phyloP scores from a whole-genome alignment of 148 eudicot genomes.

The Selenicereus undatus region DNA sequence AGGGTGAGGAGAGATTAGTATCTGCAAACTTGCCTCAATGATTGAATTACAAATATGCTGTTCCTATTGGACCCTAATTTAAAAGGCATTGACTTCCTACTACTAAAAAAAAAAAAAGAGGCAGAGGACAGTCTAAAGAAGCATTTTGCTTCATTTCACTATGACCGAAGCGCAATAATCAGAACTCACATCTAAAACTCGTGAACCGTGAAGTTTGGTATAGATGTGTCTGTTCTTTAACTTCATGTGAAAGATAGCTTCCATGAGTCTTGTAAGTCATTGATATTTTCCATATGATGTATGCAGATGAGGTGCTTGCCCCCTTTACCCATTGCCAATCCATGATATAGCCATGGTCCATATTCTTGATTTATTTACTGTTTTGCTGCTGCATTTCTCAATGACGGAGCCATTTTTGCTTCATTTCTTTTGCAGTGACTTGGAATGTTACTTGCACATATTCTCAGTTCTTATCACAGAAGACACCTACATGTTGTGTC shows the following conservation, averaged over 20 bases:
- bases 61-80: not conserved
- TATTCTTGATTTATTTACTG: too few species aligned
- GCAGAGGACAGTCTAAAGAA: not conserved
- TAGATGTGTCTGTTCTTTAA: not conserved
- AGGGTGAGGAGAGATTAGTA: not conserved
- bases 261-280: not conserved
- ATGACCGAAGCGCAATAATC: not conserved
- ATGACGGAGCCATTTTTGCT: not conserved
- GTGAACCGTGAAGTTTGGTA: too few species aligned
- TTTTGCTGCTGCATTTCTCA: not conserved
- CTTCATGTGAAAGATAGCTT: not conserved
- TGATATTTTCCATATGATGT: not conserved
- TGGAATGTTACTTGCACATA: slow-evolving; percentile 27
- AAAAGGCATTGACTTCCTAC: not conserved
- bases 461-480: slow-evolving; percentile 21
- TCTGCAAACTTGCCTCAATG: not conserved
- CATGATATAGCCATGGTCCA: too few species aligned
- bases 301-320: too few species aligned
- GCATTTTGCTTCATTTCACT: not conserved
- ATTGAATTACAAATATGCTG: not conserved
- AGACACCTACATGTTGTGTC: slow-evolving; percentile 22
- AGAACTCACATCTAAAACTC: not conserved
- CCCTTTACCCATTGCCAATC: too few species aligned
- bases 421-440: slow-evolving; percentile 15
- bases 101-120: not conserved